Conservation (phyloP, 306 rosid genomes). For the Sesbania bispinosa region DNA sequence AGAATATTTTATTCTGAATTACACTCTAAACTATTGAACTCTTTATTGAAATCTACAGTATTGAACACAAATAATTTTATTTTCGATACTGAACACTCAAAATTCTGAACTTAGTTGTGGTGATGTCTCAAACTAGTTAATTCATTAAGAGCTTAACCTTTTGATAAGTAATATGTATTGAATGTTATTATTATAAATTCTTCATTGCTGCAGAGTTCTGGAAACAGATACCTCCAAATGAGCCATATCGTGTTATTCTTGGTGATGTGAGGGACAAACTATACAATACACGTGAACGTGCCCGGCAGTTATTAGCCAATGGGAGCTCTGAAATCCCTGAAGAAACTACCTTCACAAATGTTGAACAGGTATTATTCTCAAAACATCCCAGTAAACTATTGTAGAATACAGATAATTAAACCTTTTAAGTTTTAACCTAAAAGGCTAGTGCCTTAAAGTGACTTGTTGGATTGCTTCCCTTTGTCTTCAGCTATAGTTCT, state of each 20-base stretch:
- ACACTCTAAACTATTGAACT: neutral
- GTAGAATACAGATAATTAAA: neutral
- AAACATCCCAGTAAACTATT: neutral
- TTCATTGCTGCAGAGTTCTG: conserved; percentile 77
- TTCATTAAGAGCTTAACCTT: neutral
- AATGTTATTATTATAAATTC: neutral
- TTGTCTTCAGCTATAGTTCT: neutral
- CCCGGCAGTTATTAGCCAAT: conserved; percentile 85
- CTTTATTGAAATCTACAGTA: neutral
- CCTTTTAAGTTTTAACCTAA: neutral
- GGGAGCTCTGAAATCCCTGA: conserved; percentile 82
- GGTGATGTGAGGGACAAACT: conserved; percentile 94
- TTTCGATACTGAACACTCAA: conserved; percentile 2
- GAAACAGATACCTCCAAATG: conserved; percentile 96
- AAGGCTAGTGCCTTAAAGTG: neutral
- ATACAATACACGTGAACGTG: conserved; percentile 87
- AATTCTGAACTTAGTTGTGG: neutral
- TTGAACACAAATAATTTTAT: neutral
- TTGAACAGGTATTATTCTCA: conserved; percentile 73
- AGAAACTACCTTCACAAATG: conserved; percentile 74
- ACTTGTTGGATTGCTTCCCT: neutral
- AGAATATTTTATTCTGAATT: neutral
- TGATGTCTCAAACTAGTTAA: neutral
- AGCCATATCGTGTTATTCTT: conserved; percentile 97
- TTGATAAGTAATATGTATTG: neutral